Conservation (phyloP, 2,329 filamentous ascomycete species). For the Chrysosphaeria jannelii region DNA sequence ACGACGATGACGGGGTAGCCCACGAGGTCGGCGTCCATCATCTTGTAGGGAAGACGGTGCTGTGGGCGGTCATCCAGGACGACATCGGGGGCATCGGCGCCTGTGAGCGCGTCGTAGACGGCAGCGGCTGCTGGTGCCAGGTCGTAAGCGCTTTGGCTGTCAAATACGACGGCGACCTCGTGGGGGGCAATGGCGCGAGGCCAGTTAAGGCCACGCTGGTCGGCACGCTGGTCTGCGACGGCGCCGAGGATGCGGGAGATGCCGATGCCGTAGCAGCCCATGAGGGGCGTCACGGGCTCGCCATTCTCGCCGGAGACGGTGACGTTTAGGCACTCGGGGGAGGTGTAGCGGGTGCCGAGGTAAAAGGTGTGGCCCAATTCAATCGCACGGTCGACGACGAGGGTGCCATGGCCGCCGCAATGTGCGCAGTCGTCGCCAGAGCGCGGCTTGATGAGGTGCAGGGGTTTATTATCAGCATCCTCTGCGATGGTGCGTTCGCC, state of each 20-base stretch:
- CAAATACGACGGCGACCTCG: conserved; percentile 33
- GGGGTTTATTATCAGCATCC: no score
- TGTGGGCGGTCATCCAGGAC: conserved; percentile 51
- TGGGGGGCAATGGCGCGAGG: conserved; percentile 65
- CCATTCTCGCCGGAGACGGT: conserved; percentile 10
- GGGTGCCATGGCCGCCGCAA: conserved; percentile 25
- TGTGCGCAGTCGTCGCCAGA: conserved; percentile 43
- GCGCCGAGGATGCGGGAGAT: conserved; percentile 75
- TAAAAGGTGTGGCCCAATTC: conserved; percentile 92
- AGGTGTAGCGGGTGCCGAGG: conserved; percentile 64
- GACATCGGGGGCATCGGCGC: conserved; percentile 17
- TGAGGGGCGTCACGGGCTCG: conserved; percentile 19
- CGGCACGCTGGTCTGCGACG: conserved; percentile 44
- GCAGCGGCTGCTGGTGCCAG: conserved; percentile 17
- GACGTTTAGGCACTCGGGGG: conserved; percentile 29
- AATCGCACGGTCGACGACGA: conserved; percentile 42
- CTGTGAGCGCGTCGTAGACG: conserved; percentile 31
- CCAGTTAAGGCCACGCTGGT: conserved; percentile 58
- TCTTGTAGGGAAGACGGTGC: conserved; percentile 43
- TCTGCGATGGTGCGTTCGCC: no score
- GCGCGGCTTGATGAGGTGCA: conserved; percentile 31
- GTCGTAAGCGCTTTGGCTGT: not conserved
- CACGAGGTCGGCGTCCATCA: conserved; percentile 66
- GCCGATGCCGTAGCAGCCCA: conserved; percentile 93
- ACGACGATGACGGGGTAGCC: conserved; percentile 68